Conservation (phyloP, 768 basidiomycete genomes). For the Sutorius australiensis region DNA sequence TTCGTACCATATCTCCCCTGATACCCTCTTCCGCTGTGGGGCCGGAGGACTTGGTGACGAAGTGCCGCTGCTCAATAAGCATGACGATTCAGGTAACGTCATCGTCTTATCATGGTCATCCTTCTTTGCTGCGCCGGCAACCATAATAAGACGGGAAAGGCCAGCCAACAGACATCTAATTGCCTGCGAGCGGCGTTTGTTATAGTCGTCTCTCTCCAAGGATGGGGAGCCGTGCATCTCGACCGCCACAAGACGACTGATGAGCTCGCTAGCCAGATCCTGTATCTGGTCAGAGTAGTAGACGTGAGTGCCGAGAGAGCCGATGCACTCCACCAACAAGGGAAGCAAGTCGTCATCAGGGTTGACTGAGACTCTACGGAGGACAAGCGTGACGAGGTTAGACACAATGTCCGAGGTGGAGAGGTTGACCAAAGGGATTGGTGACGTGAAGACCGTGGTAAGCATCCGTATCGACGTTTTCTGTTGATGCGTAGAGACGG, state of each 20-base stretch:
- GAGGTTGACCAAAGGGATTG: slow-evolving; percentile 80
- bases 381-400: slow-evolving; percentile 67
- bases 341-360: slow-evolving; percentile 63
- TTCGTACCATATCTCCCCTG: slow-evolving; percentile 89
- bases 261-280: slow-evolving; percentile 82
- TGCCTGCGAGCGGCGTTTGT: slow-evolving; percentile 54
- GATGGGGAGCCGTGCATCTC: slow-evolving; percentile 59
- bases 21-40: slow-evolving; percentile 62
- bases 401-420: slow-evolving; percentile 88
- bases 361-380: slow-evolving; percentile 64
- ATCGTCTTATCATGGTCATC: slow-evolving; percentile 14
- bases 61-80: slow-evolving; percentile 27
- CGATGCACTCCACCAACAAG: slow-evolving; percentile 68
- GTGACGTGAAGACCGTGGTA: slow-evolving; percentile 76
- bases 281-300: slow-evolving; percentile 97
- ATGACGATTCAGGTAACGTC: slow-evolving; percentile 21
- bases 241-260: slow-evolving; percentile 66
- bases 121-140: slow-evolving; percentile 46
- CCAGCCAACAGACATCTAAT: slow-evolving; percentile 68
- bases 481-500: slow-evolving; percentile 47
- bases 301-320: slow-evolving; percentile 83
- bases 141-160: slow-evolving; percentile 64
- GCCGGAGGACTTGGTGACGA: slow-evolving; percentile 30
- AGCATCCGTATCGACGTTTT: slow-evolving; percentile 72
- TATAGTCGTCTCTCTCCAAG: slow-evolving; percentile 36